Conservation (phyloP, 148 eudicot species). For the Silene uniflora region DNA sequence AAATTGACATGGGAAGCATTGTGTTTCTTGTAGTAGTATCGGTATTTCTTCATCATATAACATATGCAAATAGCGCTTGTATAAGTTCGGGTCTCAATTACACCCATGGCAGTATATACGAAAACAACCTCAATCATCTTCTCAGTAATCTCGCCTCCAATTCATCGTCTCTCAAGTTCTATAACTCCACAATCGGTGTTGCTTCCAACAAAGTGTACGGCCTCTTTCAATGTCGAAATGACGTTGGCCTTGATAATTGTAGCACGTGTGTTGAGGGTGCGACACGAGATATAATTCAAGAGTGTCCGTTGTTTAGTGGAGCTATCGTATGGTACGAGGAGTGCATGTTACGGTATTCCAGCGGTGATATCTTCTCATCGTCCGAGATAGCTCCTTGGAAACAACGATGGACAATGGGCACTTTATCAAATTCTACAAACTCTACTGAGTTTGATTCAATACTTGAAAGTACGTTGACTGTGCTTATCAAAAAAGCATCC, state of each 20-base stretch:
- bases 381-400: background rate
- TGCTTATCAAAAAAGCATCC: background rate
- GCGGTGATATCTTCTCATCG: constrained; percentile 4
- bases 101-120: constrained; percentile 10
- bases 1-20: background rate
- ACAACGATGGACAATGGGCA: background rate
- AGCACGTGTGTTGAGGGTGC: constrained; percentile 6
- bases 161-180: background rate
- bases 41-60: background rate
- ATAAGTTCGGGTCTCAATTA: background rate
- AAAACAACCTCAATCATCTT: constrained; percentile 2
- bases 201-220: constrained; percentile 10
- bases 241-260: background rate
- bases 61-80: background rate
- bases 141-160: background rate
- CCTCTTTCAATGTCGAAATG: constrained; percentile 17
- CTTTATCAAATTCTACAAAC: background rate
- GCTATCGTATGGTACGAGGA: constrained; percentile 17
- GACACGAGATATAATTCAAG: background rate
- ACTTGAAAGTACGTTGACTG: background rate
- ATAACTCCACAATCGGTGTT: constrained; percentile 1
- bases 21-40: background rate
- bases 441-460: background rate
- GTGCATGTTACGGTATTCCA: constrained; percentile 23
- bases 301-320: constrained; percentile 20